These are phyloP conservation scores for Trichosporon coremiiforme DNA, from an alignment of 1,284 basidiomycete genomes.

Conservation along the genomic window DNA sequence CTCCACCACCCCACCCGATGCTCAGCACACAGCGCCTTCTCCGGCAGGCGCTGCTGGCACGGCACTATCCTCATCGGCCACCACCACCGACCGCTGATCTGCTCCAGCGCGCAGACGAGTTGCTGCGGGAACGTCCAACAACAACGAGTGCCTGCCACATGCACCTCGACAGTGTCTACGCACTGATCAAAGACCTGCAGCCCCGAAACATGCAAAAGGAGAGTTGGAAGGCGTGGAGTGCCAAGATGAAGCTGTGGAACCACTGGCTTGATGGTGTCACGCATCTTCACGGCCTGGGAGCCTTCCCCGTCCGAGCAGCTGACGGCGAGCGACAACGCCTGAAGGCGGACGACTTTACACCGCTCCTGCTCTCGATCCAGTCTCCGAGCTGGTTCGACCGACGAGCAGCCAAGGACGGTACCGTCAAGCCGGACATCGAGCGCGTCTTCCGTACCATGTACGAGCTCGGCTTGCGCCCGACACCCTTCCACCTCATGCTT, in stretches of 20 bases:
- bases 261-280: not conserved
- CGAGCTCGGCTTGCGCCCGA: not conserved
- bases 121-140: not conserved
- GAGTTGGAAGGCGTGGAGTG: not conserved
- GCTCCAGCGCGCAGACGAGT: not conserved
- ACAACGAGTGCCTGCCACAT: not conserved
- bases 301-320: not conserved
- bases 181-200: conserved; percentile 9
- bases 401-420: not conserved
- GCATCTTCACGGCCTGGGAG: conserved; percentile 11
- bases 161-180: conserved; percentile 2
- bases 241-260: conserved; percentile 15
- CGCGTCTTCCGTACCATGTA: not conserved
- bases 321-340: conserved; percentile 12
- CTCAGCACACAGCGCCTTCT: not conserved
- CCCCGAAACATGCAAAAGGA: not conserved
- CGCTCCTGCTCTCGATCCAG: conserved; percentile 17
- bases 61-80: not conserved
- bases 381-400: not conserved
- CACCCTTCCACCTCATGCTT: not conserved
- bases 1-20: not conserved
- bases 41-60: not conserved
- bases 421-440: not conserved
- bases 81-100: not conserved
- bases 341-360: conserved; percentile 7